Base-by-base conservation (phyloP, 2,329 filamentous ascomycete species). In the Ascomycota sp. region DNA sequence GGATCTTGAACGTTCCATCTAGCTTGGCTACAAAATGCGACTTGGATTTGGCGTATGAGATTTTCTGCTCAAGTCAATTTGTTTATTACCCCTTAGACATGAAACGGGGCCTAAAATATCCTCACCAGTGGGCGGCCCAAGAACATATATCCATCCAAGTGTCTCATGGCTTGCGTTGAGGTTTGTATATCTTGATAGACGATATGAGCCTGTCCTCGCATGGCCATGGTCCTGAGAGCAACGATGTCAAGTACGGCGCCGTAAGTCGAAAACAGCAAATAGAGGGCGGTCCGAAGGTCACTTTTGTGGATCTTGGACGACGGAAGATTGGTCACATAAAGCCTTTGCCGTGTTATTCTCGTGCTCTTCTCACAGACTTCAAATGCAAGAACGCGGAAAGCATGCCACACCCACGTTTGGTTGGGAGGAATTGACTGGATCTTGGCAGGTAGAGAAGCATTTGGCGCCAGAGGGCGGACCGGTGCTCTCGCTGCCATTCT, bases 191-290 rank as follows among this genome's bases (percentile, higher is more conserved):
- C 86, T 37, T 80, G 71, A 52, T 83, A 95, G 10, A 89, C 78
- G 39, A 98, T 62, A 48, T 95, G 89, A 39, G 89, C 89, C 56
- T 98, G 89, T 3, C 89, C 89, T 33, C 89, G 76, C 84, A 95
- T 93, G 58, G 82, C 82, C 52, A 66, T 65, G 1, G 81, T 92
- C 59, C 83, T 91, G 44, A 93, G 63, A 25, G 81, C 80, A 33
- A 93, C 78, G 13, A 98, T 71, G 51, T 98, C 89, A 37, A 98
- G 69, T 11, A 98, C 78, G 1, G 82, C 73, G 29, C 89, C 89
- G 51, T 92, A 92, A 10, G 83, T 92, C 9, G 83, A 82, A 54
- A 95, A 95, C 9, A 95, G 68, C 54, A 83, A 79, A 58, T 98
- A 98, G 25, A 98, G 66, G 6, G 77, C 76, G 31, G 81, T 76